Evolutionary conservation across 1,139 yeast species (phyloP).

Genomic region (Taphrina flavorubra): DNA sequence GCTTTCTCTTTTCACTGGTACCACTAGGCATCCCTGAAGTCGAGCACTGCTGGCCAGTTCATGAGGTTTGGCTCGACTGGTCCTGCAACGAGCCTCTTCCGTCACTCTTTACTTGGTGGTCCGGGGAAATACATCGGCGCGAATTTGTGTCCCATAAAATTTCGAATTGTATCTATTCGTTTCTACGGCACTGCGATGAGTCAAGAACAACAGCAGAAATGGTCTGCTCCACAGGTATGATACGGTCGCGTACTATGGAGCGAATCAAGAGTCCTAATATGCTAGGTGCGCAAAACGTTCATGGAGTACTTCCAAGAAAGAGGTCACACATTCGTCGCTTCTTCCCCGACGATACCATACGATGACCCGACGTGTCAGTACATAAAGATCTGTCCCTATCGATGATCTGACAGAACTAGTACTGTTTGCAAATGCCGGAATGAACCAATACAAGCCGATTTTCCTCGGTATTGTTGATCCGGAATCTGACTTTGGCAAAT

Average conservation of each 20-base stretch:
- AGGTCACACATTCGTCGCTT: slow-evolving; percentile 81
- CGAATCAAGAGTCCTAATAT: background rate
- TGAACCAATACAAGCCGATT: slow-evolving; percentile 93
- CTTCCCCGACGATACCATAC: slow-evolving; percentile 94
- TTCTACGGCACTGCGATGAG: slow-evolving; percentile 27
- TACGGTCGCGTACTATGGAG: background rate
- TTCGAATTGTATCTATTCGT: slow-evolving; percentile 15
- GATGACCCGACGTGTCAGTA: slow-evolving; percentile 80
- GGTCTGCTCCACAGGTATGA: slow-evolving; percentile 34
- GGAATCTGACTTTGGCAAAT: slow-evolving; percentile 76
- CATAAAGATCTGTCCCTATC: slow-evolving; percentile 60
- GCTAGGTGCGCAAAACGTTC: slow-evolving; percentile 80
- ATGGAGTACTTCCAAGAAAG: slow-evolving; percentile 71
- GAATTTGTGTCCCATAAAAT: background rate
- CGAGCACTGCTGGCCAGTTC: slow-evolving; percentile 20
- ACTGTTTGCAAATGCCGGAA: slow-evolving; percentile 43
- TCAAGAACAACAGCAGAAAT: slow-evolving; percentile 12
- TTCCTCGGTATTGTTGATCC: slow-evolving; percentile 98
- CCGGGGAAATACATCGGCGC: background rate
- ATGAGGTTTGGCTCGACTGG: slow-evolving; percentile 18
- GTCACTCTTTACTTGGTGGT: slow-evolving; percentile 13
- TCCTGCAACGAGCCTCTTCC: background rate
- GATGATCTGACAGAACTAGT: slow-evolving; percentile 56
- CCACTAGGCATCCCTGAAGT: slow-evolving; percentile 5
- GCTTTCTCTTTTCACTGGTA: slow-evolving; percentile 18